Evolutionary conservation across 2,329 filamentous ascomycete species (phyloP), one percentile per base, ranked within the genome.

Genomic region (Clonostachys sp.): DNA sequence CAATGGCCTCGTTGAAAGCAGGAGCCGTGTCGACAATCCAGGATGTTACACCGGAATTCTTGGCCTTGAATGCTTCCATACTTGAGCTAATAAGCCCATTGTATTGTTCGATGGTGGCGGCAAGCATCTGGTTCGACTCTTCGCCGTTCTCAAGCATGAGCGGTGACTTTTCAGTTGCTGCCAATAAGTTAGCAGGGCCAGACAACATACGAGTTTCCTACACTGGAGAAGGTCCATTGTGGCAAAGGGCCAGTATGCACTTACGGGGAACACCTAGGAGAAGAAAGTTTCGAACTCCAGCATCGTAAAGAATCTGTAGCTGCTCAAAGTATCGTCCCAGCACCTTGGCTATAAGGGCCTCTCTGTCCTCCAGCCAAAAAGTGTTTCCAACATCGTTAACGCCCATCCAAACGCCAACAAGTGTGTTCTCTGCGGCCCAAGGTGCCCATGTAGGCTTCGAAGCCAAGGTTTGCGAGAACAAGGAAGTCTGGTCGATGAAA

Each of bases 261-360:
- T 50, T 47, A 61, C 60, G 77, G 2, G 83, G 82, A 1, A 84
- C 79, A 46, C 73, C 81, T 30, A 86, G 50, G 46, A 85, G 71
- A 3, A 75, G 66, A 50, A 85, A 85, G 48, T 82, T 81, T 6
- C 81, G 66, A 3, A 72, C 73, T 0, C 81, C 81, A 3, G 68
- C 64, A 4, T 64, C 58, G 51, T 81, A 81, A 7, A 86, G 62
- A 17, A 68, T 48, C 45, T 71, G 62, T 0, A 74, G 56, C 2
- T 75, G 58, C 5, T 57, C 58, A 13, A 65, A 65, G 47, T 75
- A 76, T 30, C 62, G 60, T 13, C 66, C 63, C 54, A 76, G 65
- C 17, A 67, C 64, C 2, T 57, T 61, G 14, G 75, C 68, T 5
- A 74, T 68, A n/a, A 60, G 54, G 4, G 53, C 54, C 42, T 72